Evolutionary conservation across 1,284 basidiomycete genomes (phyloP), one percentile per base, ranked within the genome.

Genomic region (Chondrostereum purpureum): DNA sequence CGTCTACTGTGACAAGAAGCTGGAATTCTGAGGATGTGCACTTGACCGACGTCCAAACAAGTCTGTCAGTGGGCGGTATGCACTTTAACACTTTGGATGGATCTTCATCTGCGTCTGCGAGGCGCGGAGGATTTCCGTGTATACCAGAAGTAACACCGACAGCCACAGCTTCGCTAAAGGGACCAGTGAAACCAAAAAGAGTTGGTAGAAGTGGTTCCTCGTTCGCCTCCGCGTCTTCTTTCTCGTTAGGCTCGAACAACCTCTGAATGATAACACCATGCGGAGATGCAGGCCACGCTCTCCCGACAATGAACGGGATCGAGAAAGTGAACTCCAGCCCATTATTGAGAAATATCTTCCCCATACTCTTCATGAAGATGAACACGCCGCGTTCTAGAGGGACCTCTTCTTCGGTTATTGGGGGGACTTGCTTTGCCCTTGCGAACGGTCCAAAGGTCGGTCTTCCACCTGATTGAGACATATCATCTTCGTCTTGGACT

Each of bases 211-310:
- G 68, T 10, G 76, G 67, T 34, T 83, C 78, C 13, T 77, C 78
- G 0, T 78, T 78, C 17, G 69, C 59, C 44, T 77, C 77, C 5
- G 78, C 76, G 47, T 89, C 87, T 21, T 78, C 72, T 6, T 84
- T 57, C 58, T 92, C 87, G 13, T 63, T 65, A 2, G 72, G 68
- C 50, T 85, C 83, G 38, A 88, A 65, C 3, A 78, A 74, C n/a
- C 90, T 73, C 58, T 92, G 88, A 33, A 92, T 75, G 60, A 89
- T 68, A 17, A 90, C 72, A 2, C 89, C 88, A 50, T 83, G 77
- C 1, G 84, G 84, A 47, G 71, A 71, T 4, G 91, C 65, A 1
- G 90, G 77, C 88, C 89, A 93, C 1, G 84, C 88, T 45, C 69
- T 73, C 16, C 83, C 75, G 3, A 92, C 81, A 42, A 82, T 72